phyloP scores from a whole-genome alignment of 441 rosid species.

The Erysimum cheiri region DNA sequence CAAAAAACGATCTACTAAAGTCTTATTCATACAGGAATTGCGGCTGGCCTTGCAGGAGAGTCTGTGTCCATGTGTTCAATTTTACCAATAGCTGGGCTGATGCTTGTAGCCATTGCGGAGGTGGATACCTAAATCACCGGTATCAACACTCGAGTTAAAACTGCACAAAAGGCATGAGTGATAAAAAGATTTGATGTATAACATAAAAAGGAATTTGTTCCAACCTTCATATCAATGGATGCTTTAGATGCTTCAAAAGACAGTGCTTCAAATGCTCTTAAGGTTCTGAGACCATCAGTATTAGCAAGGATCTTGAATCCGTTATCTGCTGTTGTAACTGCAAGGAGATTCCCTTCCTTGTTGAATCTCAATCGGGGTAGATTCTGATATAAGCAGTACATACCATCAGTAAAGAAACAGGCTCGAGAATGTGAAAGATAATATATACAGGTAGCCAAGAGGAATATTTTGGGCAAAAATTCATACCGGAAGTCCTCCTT shows the following conservation, averaged over 20 bases:
- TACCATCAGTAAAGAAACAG: slow-evolving; percentile 26
- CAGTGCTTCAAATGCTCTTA: slow-evolving; percentile 61
- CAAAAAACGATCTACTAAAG: background rate
- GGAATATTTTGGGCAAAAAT: slow-evolving; percentile 1
- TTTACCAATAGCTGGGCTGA: slow-evolving; percentile 56
- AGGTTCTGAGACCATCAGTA: slow-evolving; percentile 57
- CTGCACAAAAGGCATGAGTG: slow-evolving; percentile 2
- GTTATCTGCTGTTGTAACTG: slow-evolving; percentile 69
- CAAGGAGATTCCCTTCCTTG: slow-evolving; percentile 81
- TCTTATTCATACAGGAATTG: slow-evolving; percentile 51
- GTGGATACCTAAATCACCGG: slow-evolving; percentile 49
- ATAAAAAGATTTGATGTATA: background rate
- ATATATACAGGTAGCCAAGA: slow-evolving; percentile 6
- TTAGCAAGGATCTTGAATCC: slow-evolving; percentile 74
- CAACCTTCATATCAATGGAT: slow-evolving; percentile 61
- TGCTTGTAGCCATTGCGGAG: slow-evolving; percentile 50
- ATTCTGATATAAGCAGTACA: slow-evolving; percentile 48
- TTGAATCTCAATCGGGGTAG: slow-evolving; percentile 79
- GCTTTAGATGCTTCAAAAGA: slow-evolving; percentile 62
- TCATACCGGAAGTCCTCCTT: slow-evolving; percentile 80
- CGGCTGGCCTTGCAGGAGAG: slow-evolving; percentile 63
- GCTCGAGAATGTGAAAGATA: background rate
- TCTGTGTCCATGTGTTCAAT: slow-evolving; percentile 57
- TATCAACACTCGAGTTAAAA: slow-evolving; percentile 30
- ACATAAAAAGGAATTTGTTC: background rate